Conservation (phyloP, 176 grass and related monocot genomes). For the Rhynchospora breviuscula region DNA sequence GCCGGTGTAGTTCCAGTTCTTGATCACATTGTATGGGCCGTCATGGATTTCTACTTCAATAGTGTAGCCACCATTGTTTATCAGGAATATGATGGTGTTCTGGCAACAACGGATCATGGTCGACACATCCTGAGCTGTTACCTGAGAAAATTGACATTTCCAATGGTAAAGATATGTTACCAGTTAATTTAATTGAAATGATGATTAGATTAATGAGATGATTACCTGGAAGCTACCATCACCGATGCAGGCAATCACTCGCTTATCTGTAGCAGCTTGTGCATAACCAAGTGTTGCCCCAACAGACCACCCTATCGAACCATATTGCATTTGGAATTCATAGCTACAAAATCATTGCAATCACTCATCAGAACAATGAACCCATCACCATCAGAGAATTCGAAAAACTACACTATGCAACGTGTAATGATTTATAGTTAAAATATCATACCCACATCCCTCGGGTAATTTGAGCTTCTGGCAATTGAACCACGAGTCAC, state of each 20-base stretch:
- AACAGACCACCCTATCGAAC: conserved; percentile 78
- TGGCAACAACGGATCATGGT: conserved; percentile 59
- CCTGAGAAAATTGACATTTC: conserved; percentile 29
- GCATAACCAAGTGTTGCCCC: conserved; percentile 71
- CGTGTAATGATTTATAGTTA: neutral
- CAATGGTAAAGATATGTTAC: neutral
- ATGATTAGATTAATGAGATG: too few relatives aligned
- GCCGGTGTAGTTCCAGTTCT: conserved; percentile 83
- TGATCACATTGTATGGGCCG: conserved; percentile 73
- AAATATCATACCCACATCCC: conserved; percentile 62
- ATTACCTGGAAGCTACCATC: conserved; percentile 81
- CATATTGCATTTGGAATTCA: conserved; percentile 86
- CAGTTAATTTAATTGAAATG: conserved; percentile 3
- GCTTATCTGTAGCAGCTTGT: conserved; percentile 41
- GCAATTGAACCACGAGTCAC: conserved; percentile 92
- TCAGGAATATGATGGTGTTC: conserved; percentile 75
- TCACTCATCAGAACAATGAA: neutral
- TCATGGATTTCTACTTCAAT: conserved; percentile 84
- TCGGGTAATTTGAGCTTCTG: conserved; percentile 76
- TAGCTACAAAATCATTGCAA: conserved; percentile 29
- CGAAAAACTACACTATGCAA: too few relatives aligned
- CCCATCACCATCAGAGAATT: too few relatives aligned
- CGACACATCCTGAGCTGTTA: conserved; percentile 74
- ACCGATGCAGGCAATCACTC: conserved; percentile 79
- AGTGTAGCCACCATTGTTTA: conserved; percentile 83